phyloP scores from a whole-genome alignment of 192 early-diverging fungal species.

The Pilobolus umbonatus region DNA sequence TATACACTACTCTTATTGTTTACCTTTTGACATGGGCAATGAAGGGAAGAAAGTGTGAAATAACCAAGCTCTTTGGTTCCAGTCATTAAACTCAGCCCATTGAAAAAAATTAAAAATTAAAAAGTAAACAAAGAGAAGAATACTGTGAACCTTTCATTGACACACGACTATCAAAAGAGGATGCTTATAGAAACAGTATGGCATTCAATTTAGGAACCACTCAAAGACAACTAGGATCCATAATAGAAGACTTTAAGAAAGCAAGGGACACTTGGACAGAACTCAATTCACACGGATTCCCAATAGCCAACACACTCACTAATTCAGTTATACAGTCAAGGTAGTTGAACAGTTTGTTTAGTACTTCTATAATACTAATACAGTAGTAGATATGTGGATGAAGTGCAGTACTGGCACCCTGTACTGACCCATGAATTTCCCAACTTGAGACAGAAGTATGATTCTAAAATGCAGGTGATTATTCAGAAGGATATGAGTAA shows the following conservation, averaged over 20 bases:
- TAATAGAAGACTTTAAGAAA: conserved; percentile 26
- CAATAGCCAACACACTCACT: conserved; percentile 18
- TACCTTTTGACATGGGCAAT: too few relatives aligned
- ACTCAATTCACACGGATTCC: conserved; percentile 23
- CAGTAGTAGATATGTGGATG: conserved; percentile 23
- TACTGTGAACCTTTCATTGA: too few relatives aligned
- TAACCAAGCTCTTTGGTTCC: too few relatives aligned
- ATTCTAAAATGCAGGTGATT: conserved; percentile 14
- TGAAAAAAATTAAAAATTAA: background rate
- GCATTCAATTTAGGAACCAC: conserved; percentile 17
- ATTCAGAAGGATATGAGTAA: conserved; percentile 4
- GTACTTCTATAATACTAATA: background rate
- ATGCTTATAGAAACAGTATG: too few relatives aligned
- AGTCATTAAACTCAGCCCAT: too few relatives aligned
- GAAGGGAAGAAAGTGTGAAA: too few relatives aligned
- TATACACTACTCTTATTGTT: too few relatives aligned
- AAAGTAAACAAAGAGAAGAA: background rate
- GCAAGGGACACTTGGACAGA: conserved; percentile 27
- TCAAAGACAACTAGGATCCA: conserved; percentile 24
- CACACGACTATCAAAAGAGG: too few relatives aligned
- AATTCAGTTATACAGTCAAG: conserved; percentile 28
- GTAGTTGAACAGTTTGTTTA: conserved; percentile 5
- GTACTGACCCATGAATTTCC: conserved; percentile 11
- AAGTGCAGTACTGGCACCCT: conserved; percentile 31
- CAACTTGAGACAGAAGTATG: conserved; percentile 18